Evolutionary conservation across 257 asterid species (phyloP).

Genomic region (Phtheirospermum japonicum): DNA sequence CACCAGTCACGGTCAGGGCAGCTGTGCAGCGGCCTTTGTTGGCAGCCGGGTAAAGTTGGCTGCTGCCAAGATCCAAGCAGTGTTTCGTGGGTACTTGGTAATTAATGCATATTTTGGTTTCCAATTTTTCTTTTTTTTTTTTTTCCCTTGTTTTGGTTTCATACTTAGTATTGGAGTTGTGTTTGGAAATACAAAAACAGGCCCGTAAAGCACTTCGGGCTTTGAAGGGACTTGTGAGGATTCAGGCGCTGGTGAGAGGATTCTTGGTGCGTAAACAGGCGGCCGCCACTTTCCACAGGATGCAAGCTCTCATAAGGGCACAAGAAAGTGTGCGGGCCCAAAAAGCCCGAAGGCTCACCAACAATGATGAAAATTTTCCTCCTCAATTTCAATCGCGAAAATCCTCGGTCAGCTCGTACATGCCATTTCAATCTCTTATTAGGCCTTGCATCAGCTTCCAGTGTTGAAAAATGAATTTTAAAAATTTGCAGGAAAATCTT

Average conservation of each 20-base stretch:
- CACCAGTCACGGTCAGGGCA: slow-evolving; percentile 52
- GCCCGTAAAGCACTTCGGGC: slow-evolving; percentile 74
- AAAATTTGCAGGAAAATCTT: slow-evolving; percentile 37
- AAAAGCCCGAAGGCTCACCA: slow-evolving; percentile 25
- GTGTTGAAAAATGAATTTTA: background rate
- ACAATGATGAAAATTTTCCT: slow-evolving; percentile 15
- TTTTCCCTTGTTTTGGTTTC: background rate
- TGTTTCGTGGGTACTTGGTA: slow-evolving; percentile 73
- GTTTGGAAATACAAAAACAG: slow-evolving; percentile 26
- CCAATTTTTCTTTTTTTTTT: too few species aligned
- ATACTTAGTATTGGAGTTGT: background rate
- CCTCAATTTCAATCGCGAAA: slow-evolving; percentile 37
- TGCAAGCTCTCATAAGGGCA: slow-evolving; percentile 66
- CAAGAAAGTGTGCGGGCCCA: slow-evolving; percentile 65
- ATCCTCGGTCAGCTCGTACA: slow-evolving; percentile 37
- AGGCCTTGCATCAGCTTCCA: too few species aligned
- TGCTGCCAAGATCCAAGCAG: slow-evolving; percentile 51
- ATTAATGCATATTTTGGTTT: too few species aligned
- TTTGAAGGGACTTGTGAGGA: slow-evolving; percentile 59
- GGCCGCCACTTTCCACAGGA: slow-evolving; percentile 48
- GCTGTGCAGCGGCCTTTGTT: too few species aligned
- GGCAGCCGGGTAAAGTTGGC: slow-evolving; percentile 38
- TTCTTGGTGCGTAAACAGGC: slow-evolving; percentile 63
- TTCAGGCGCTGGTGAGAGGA: slow-evolving; percentile 67
- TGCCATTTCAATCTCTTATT: too few species aligned